A percentile compares a stretch with the other conserved stretches of the same genome.
These are phyloP conservation scores for Flueggea neowawraea DNA, from an alignment of 441 rosid genomes.

Conservation along the genomic window DNA sequence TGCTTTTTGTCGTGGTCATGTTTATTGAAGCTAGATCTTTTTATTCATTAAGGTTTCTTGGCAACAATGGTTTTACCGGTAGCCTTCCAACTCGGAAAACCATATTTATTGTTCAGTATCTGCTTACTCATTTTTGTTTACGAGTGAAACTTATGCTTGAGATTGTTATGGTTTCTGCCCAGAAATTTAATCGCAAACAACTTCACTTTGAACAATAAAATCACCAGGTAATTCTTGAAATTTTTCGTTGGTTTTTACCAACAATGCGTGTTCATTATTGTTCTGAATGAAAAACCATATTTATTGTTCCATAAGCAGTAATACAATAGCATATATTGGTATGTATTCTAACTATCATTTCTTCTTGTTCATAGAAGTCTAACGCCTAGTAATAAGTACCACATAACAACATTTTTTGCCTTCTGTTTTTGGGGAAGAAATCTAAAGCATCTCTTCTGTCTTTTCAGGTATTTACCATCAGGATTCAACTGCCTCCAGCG, in stretches of 20 bases:
- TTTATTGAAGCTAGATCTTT: neutral
- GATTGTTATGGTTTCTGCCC: constrained; percentile 17
- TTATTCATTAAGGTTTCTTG: constrained; percentile 51
- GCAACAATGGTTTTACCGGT: constrained; percentile 53
- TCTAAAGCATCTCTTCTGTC: neutral
- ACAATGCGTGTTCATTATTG: too few species aligned
- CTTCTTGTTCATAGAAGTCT: too few species aligned
- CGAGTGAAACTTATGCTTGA: neutral
- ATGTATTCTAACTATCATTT: too few species aligned
- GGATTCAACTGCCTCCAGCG: constrained; percentile 67
- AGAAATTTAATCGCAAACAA: constrained; percentile 69
- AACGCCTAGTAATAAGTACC: too few species aligned
- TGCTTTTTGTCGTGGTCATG: neutral
- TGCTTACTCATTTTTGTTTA: too few species aligned
- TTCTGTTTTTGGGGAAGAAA: too few species aligned
- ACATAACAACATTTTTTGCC: too few species aligned
- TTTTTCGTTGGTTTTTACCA: neutral
- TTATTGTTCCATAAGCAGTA: neutral
- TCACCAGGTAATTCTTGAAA: constrained; percentile 44
- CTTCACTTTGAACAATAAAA: constrained; percentile 41
- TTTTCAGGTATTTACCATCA: constrained; percentile 9
- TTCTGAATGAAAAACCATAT: neutral
- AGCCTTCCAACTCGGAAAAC: constrained; percentile 48
- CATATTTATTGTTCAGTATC: too few species aligned
- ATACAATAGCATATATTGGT: too few species aligned